phyloP scores from a whole-genome alignment of 2,329 filamentous ascomycete species.

The Paecilomyces dactylethromorphus region DNA sequence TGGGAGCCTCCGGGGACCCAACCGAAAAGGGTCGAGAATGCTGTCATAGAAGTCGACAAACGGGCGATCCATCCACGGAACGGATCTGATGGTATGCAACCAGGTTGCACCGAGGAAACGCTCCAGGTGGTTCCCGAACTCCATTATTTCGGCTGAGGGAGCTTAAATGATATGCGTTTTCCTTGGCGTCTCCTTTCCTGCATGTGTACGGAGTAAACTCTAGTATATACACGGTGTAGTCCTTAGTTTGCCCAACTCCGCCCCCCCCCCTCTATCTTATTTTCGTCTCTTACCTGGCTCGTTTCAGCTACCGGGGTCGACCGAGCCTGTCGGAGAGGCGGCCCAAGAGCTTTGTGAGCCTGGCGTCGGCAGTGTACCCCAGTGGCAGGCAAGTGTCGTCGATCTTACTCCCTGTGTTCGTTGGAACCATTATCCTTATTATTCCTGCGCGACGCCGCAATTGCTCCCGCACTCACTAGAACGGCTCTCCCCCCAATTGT shows the following conservation, averaged over 20 bases:
- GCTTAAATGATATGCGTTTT: conserved; percentile 1
- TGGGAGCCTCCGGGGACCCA: background rate
- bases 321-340: background rate
- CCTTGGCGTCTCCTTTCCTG: background rate
- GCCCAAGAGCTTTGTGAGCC: conserved; percentile 1
- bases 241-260: background rate
- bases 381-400: background rate
- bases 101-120: background rate
- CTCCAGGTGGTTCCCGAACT: background rate
- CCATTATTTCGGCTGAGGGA: background rate
- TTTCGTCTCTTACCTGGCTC: conserved; percentile 1
- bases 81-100: background rate
- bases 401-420: background rate
- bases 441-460: background rate
- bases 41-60: background rate
- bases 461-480: background rate
- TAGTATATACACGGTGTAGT: background rate
- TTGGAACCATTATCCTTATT: background rate
- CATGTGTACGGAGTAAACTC: background rate
- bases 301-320: conserved; percentile 1
- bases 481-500: background rate
- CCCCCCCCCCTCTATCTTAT: background rate
- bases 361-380: background rate
- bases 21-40: background rate
- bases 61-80: background rate